These are phyloP conservation scores for Marasmius tenuissimus DNA, from an alignment of 1,284 basidiomycete species.

Conservation along the genomic window DNA sequence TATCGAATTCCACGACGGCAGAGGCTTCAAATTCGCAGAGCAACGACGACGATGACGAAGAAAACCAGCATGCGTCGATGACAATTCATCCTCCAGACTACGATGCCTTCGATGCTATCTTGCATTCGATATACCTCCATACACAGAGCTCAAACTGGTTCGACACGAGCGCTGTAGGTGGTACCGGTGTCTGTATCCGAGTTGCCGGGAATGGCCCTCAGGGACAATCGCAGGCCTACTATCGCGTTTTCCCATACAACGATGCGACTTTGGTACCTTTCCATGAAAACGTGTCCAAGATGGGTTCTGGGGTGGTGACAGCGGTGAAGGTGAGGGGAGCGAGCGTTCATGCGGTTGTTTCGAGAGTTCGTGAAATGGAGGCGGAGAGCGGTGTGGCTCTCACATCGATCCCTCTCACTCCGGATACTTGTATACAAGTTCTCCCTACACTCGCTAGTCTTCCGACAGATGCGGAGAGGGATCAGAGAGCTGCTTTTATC, in stretches of 20 bases:
- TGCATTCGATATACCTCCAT: constrained; percentile 28
- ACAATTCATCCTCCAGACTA: constrained; percentile 7
- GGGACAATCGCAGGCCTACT: constrained; percentile 38
- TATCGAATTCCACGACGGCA: neutral
- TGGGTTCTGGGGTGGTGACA: constrained; percentile 69
- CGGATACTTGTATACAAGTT: constrained; percentile 64
- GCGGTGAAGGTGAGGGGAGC: constrained; percentile 44
- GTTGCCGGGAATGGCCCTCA: constrained; percentile 33
- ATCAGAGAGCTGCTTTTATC: constrained; percentile 84
- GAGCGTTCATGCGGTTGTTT: neutral
- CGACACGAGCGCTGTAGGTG: constrained; percentile 69
- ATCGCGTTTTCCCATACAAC: constrained; percentile 66
- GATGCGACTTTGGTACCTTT: constrained; percentile 41
- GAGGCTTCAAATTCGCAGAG: neutral
- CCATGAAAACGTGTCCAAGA: constrained; percentile 51
- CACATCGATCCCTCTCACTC: constrained; percentile 63
- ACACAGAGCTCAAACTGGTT: constrained; percentile 76
- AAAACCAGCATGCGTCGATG: neutral
- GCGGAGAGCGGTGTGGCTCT: constrained; percentile 76
- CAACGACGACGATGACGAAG: neutral
- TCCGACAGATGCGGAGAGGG: constrained; percentile 66
- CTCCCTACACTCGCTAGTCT: constrained; percentile 62
- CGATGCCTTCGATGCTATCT: constrained; percentile 14
- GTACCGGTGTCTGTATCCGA: constrained; percentile 67
- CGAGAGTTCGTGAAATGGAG: constrained; percentile 25